A percentile compares a stretch with the other conserved stretches of the same genome.
These are phyloP conservation scores for Hansfordia pulvinata DNA, from an alignment of 2,329 filamentous ascomycete genomes.

Conservation along the genomic window DNA sequence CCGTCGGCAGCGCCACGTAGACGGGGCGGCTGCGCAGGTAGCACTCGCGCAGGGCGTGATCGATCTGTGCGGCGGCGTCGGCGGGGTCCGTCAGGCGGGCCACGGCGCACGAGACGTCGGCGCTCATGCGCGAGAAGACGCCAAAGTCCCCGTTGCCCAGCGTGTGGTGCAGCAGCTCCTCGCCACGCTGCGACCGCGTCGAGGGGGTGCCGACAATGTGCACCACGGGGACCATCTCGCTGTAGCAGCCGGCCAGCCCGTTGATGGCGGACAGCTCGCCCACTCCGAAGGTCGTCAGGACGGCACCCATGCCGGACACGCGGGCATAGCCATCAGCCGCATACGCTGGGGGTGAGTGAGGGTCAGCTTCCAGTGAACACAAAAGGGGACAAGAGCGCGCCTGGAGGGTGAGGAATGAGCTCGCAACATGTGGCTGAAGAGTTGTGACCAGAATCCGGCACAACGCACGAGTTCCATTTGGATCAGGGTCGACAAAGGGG, in stretches of 20 bases:
- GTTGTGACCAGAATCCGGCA: no score
- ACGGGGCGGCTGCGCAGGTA: slow-evolving; percentile 64
- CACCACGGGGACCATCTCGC: slow-evolving; percentile 58
- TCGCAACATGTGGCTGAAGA: no score
- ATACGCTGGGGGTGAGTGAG: slow-evolving; percentile 36
- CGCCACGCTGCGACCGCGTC: slow-evolving; percentile 29
- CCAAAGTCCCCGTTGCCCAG: slow-evolving; percentile 70
- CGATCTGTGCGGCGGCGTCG: slow-evolving; percentile 63
- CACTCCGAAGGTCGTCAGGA: slow-evolving; percentile 67
- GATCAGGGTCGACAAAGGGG: no score
- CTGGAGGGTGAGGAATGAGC: no score
- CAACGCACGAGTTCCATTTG: no score
- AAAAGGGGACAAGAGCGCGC: neutral
- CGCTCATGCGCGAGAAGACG: slow-evolving; percentile 69
- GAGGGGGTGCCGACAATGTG: slow-evolving; percentile 39
- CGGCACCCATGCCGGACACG: slow-evolving; percentile 54
- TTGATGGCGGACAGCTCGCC: slow-evolving; percentile 64
- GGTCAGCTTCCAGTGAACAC: slow-evolving; percentile 4
- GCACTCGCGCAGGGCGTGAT: slow-evolving; percentile 63
- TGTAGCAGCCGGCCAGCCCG: slow-evolving; percentile 60
- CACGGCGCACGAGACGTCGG: slow-evolving; percentile 55
- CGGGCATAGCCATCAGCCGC: slow-evolving; percentile 71
- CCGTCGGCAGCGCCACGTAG: slow-evolving; percentile 72
- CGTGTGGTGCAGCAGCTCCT: slow-evolving; percentile 50
- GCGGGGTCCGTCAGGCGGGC: slow-evolving; percentile 56